phyloP scores from a whole-genome alignment of 2,329 filamentous ascomycete species.

The Neofusicoccum sp. region DNA sequence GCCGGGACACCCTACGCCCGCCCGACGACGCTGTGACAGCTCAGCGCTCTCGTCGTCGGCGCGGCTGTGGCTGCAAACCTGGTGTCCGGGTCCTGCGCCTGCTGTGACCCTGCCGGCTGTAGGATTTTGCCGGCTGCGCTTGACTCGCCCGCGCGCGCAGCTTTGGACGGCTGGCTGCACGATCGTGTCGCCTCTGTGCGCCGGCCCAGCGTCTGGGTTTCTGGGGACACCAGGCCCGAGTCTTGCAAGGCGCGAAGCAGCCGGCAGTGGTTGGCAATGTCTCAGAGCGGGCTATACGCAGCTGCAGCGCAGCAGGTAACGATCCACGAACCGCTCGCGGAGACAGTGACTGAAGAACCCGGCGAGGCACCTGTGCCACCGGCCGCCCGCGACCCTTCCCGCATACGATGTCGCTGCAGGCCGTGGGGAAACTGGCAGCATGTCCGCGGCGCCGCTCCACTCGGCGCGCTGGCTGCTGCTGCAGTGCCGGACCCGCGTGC shows the following conservation, averaged over 20 bases:
- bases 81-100: conserved; percentile 7
- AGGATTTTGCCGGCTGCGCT: not conserved
- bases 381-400: conserved; percentile 1
- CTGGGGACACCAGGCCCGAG: conserved; percentile 8
- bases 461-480: not conserved
- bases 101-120: conserved; percentile 2
- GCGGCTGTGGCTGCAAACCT: conserved; percentile 3
- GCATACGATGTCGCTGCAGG: conserved; percentile 11
- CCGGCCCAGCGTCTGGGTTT: conserved; percentile 14
- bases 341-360: conserved; percentile 10
- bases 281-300: conserved; percentile 7
- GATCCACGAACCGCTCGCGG: conserved; percentile 15
- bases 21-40: conserved; percentile 9
- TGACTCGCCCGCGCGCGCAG: not conserved
- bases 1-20: not conserved
- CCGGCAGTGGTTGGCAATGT: conserved; percentile 17
- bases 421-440: conserved; percentile 5
- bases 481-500: not conserved
- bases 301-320: conserved; percentile 10
- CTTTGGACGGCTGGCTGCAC: conserved; percentile 9
- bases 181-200: conserved; percentile 19
- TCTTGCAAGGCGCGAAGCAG: conserved; percentile 22
- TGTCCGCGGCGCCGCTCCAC: not conserved
- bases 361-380: conserved; percentile 3
- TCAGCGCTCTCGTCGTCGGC: not conserved